Conservation (phyloP, 768 basidiomycete species). For the Neoboletus subvelutipes region DNA sequence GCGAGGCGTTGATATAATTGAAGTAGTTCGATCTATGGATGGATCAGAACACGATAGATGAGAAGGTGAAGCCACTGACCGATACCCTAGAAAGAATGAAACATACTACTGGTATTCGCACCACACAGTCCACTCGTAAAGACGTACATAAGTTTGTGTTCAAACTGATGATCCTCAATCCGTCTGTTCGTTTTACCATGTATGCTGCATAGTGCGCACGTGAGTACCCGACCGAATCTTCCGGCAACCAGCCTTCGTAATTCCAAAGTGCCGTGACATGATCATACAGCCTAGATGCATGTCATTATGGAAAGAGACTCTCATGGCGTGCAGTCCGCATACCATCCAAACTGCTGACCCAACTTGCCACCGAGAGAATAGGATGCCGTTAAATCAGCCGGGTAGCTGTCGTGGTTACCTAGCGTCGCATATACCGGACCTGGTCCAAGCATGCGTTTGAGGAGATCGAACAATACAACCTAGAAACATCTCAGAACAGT, state of each 20-base stretch:
- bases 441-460: conserved; percentile 57
- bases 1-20: conserved; percentile 73
- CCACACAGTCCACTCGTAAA: neutral
- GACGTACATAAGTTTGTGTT: conserved; percentile 75
- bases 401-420: conserved; percentile 78
- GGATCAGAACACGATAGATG: conserved; percentile 1
- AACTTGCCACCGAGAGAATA: conserved; percentile 54
- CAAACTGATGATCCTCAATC: conserved; percentile 67
- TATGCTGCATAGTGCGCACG: conserved; percentile 72
- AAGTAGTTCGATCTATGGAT: conserved; percentile 60
- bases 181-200: conserved; percentile 64
- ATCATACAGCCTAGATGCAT: conserved; percentile 63
- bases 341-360: conserved; percentile 67
- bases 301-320: neutral
- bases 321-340: conserved; percentile 5
- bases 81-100: conserved; percentile 29
- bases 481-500: conserved; percentile 27
- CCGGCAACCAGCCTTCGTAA: conserved; percentile 66
- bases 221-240: conserved; percentile 53
- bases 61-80: conserved; percentile 19
- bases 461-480: conserved; percentile 65
- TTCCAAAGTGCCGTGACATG: conserved; percentile 72
- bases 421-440: conserved; percentile 76
- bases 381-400: conserved; percentile 55
- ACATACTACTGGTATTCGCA: neutral